These are phyloP conservation scores for Fusarium verticillioides DNA, from an alignment of 2,329 filamentous ascomycete species.

Conservation along the genomic window DNA sequence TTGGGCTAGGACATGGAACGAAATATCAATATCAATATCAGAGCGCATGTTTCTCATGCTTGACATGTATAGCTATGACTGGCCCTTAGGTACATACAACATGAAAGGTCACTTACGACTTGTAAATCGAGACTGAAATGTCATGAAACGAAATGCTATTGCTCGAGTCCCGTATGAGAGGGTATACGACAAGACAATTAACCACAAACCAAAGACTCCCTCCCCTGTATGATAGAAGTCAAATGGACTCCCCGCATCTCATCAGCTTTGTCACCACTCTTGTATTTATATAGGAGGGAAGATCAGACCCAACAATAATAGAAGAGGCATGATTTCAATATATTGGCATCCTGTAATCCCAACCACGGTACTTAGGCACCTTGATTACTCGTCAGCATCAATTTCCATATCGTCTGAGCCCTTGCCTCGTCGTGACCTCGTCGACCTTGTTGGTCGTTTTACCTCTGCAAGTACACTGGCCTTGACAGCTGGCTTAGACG, in stretches of 20 bases:
- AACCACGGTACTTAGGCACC: background rate
- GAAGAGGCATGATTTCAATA: conserved; percentile 27
- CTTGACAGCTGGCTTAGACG: conserved; percentile 42
- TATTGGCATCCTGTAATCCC: conserved; percentile 22
- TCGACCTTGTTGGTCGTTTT: conserved; percentile 39
- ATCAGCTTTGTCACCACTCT: conserved; percentile 14
- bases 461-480: conserved; percentile 36
- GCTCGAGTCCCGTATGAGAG: conserved; percentile 26
- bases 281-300: conserved; percentile 32
- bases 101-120: background rate
- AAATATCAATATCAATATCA: conserved; percentile 21
- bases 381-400: conserved; percentile 47
- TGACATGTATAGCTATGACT: background rate
- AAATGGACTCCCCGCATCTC: conserved; percentile 5
- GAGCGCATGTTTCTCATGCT: conserved; percentile 4
- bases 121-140: background rate
- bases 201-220: conserved; percentile 40
- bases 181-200: conserved; percentile 42
- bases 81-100: background rate
- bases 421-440: conserved; percentile 45
- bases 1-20: conserved; percentile 31
- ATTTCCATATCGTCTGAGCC: conserved; percentile 50
- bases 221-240: conserved; percentile 29
- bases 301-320: conserved; percentile 21
- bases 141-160: conserved; percentile 11